Conservation (phyloP, 306 rosid species). For the Prunus padus region DNA sequence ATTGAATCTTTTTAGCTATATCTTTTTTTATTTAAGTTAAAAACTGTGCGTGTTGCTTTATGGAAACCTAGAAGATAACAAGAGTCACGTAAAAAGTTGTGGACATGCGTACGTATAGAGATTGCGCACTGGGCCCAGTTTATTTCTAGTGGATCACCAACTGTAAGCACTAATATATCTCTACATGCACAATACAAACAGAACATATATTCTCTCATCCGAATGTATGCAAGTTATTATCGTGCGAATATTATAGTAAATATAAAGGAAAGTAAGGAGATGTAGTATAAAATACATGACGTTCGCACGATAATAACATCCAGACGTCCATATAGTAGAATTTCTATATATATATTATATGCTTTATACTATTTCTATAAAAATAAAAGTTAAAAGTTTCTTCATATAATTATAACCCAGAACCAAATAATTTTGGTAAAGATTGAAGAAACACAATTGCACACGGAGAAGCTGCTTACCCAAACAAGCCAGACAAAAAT, state of each 20-base stretch:
- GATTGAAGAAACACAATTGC: neutral
- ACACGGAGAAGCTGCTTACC: conserved; percentile 39
- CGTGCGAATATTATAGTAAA: fast-evolving
- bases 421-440: neutral
- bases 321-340: too few species aligned
- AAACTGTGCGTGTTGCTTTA: neutral
- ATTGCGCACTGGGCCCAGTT: neutral
- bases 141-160: neutral
- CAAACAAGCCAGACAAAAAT: conserved; percentile 71
- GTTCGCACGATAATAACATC: too few species aligned
- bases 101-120: neutral
- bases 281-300: too few species aligned
- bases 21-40: neutral
- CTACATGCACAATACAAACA: too few species aligned
- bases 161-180: neutral
- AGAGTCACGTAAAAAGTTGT: conserved; percentile 6
- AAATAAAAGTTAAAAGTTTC: too few species aligned
- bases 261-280: fast-evolving
- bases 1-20: too few species aligned
- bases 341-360: too few species aligned
- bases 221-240: too few species aligned
- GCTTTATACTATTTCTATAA: too few species aligned
- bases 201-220: too few species aligned
- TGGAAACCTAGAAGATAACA: neutral
- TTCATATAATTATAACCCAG: too few species aligned